Percentiles rank a stretch among this genome's conserved stretches.
phyloP scores from a whole-genome alignment of 2,329 filamentous ascomycete genomes.

The Fusarium sp. region DNA sequence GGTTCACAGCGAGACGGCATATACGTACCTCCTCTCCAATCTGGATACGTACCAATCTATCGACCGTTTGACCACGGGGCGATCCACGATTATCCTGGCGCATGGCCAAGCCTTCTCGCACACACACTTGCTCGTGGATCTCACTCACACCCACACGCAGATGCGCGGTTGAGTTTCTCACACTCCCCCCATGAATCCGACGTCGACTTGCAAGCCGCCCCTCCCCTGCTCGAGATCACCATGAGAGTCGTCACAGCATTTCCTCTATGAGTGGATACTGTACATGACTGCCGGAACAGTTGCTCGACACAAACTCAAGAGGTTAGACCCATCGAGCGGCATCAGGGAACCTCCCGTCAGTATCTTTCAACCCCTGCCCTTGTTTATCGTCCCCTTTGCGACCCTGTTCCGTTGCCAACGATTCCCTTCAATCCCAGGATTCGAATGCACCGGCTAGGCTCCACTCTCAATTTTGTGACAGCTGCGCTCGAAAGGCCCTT shows the following conservation, averaged over 20 bases:
- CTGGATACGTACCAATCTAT: constrained; percentile 28
- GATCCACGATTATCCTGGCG: constrained; percentile 45
- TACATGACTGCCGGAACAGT: constrained; percentile 43
- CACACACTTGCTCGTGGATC: constrained; percentile 41
- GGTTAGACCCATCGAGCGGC: constrained; percentile 39
- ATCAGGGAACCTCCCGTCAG: constrained; percentile 42
- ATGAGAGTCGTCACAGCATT: constrained; percentile 36
- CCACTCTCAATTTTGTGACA: constrained; percentile 46
- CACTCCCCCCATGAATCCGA: constrained; percentile 26
- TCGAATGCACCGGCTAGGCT: constrained; percentile 34
- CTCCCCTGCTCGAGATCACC: constrained; percentile 43
- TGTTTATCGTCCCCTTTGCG: constrained; percentile 31
- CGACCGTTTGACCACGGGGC: constrained; percentile 47
- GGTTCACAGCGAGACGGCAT: constrained; percentile 29
- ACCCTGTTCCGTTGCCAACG: constrained; percentile 36
- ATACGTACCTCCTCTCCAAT: neutral
- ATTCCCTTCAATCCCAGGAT: constrained; percentile 44
- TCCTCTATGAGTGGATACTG: constrained; percentile 31
- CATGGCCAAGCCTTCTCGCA: constrained; percentile 40
- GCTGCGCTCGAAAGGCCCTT: constrained; percentile 40
- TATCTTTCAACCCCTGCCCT: constrained; percentile 34
- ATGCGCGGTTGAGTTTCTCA: constrained; percentile 10
- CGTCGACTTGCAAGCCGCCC: constrained; percentile 21
- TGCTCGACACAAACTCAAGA: constrained; percentile 31
- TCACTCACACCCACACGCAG: constrained; percentile 35